A percentile compares a stretch with the other conserved stretches of the same genome.
Evolutionary conservation across 768 basidiomycete genomes (phyloP).

Genomic region (Lactifluus rugatus): DNA sequence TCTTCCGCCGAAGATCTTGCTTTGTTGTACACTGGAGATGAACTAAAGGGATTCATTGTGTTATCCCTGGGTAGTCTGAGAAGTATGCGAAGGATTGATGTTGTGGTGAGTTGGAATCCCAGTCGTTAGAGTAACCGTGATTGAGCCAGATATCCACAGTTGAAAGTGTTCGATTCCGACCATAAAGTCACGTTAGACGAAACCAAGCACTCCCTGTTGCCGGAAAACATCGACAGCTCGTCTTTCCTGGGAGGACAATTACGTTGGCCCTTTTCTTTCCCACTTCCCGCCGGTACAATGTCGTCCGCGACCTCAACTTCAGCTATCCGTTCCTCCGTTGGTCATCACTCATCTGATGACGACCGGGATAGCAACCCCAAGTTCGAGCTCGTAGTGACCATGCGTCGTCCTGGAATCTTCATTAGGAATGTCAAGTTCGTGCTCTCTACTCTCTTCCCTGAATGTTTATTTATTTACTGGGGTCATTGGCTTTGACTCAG

Average conservation of each 20-base stretch:
- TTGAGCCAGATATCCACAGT: not conserved
- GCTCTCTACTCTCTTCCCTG: not conserved
- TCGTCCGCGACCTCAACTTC: not conserved
- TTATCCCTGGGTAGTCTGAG: not conserved
- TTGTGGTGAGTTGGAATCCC: slow-evolving; percentile 6
- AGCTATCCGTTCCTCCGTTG: not conserved
- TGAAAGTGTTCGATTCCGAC: slow-evolving; percentile 3
- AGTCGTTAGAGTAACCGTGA: too few relatives aligned
- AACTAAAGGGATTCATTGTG: slow-evolving; percentile 1
- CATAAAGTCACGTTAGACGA: not conserved
- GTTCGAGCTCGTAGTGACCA: slow-evolving; percentile 6
- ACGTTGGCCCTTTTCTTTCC: slow-evolving; percentile 8
- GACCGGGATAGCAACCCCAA: too few relatives aligned
- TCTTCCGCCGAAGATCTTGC: not conserved
- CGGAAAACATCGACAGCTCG: slow-evolving; percentile 1
- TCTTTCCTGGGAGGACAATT: not conserved
- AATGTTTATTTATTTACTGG: not conserved
- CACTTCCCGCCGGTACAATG: not conserved
- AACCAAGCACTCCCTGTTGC: not conserved
- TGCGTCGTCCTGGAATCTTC: slow-evolving; percentile 3
- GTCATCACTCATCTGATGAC: not conserved
- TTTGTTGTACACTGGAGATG: slow-evolving; percentile 10
- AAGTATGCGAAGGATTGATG: slow-evolving; percentile 7
- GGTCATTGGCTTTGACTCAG: not conserved
- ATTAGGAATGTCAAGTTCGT: slow-evolving; percentile 8